phyloP scores from a whole-genome alignment of 116 monocot species.

The Iris pallida region DNA sequence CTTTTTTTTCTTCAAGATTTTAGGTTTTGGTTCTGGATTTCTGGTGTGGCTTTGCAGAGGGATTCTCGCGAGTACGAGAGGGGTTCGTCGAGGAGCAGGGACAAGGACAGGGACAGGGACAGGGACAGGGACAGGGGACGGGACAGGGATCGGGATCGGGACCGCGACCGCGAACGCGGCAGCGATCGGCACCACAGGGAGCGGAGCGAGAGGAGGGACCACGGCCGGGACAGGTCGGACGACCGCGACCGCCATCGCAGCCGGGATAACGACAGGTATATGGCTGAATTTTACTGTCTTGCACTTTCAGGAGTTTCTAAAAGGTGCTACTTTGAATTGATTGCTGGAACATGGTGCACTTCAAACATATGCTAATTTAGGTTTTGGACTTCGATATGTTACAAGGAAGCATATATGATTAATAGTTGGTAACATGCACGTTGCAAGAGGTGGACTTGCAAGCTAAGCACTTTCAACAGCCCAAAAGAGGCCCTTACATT shows the following conservation, averaged over 20 bases:
- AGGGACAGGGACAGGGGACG: too few relatives aligned
- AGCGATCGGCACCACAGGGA: constrained; percentile 30
- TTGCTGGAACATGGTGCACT: too few relatives aligned
- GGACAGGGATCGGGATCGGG: constrained; percentile 28
- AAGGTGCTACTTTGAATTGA: too few relatives aligned
- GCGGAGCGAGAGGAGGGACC: constrained; percentile 46
- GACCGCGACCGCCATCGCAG: constrained; percentile 38
- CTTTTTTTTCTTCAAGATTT: background rate
- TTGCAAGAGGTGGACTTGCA: too few relatives aligned
- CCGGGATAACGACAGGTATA: constrained; percentile 49
- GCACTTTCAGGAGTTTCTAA: too few relatives aligned
- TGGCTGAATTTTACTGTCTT: constrained; percentile 15
- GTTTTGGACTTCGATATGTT: too few relatives aligned
- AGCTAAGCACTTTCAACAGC: too few relatives aligned
- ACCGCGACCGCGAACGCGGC: constrained; percentile 8
- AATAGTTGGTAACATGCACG: too few relatives aligned
- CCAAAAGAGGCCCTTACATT: too few relatives aligned
- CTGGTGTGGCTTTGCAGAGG: constrained; percentile 9
- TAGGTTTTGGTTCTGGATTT: background rate
- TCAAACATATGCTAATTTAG: too few relatives aligned
- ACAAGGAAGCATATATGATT: too few relatives aligned
- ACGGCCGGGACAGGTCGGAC: constrained; percentile 31
- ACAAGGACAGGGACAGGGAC: constrained; percentile 30
- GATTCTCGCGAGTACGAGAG: constrained; percentile 27
- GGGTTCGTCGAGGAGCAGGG: constrained; percentile 37